Conservation (phyloP, 345 rosid genomes). For the Viola odorata region DNA sequence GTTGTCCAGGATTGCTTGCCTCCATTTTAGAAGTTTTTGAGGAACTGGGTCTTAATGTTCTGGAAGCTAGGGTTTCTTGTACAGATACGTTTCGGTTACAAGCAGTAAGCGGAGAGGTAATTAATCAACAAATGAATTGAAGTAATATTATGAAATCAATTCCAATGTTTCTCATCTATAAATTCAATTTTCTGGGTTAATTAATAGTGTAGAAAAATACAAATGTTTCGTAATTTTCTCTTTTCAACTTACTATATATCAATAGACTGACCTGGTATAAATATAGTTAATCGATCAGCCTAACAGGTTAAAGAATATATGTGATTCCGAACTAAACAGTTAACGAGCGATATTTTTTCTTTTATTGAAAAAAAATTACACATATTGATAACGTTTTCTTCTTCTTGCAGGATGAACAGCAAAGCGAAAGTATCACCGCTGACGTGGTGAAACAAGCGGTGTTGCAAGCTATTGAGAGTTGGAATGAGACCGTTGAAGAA, state of each 20-base stretch:
- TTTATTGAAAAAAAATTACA: too few relatives aligned
- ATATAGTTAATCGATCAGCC: too few relatives aligned
- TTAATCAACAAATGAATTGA: background rate
- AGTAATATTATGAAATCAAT: too few relatives aligned
- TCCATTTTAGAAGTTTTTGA: constrained; percentile 79
- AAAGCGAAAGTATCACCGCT: constrained; percentile 49
- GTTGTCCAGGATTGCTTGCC: constrained; percentile 74
- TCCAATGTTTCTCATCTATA: background rate
- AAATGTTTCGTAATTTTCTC: background rate
- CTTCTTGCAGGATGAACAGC: constrained; percentile 66
- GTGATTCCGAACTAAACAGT: too few relatives aligned
- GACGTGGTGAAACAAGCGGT: constrained; percentile 71
- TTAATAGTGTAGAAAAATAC: background rate
- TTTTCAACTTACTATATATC: too few relatives aligned
- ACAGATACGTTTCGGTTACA: constrained; percentile 61
- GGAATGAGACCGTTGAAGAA: constrained; percentile 32
- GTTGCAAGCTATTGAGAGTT: constrained; percentile 53
- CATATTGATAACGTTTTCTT: too few relatives aligned
- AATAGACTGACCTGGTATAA: too few relatives aligned
- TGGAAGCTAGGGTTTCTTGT: constrained; percentile 96
- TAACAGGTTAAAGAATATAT: too few relatives aligned
- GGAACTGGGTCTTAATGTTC: constrained; percentile 64
- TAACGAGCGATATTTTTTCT: too few relatives aligned
- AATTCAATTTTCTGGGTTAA: background rate
- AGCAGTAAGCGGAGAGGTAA: constrained; percentile 75